Evolutionary conservation across 352 stramenopile genomes (phyloP), one percentile per base, ranked within the genome.

Genomic region (Pythium vanterpoolii): DNA sequence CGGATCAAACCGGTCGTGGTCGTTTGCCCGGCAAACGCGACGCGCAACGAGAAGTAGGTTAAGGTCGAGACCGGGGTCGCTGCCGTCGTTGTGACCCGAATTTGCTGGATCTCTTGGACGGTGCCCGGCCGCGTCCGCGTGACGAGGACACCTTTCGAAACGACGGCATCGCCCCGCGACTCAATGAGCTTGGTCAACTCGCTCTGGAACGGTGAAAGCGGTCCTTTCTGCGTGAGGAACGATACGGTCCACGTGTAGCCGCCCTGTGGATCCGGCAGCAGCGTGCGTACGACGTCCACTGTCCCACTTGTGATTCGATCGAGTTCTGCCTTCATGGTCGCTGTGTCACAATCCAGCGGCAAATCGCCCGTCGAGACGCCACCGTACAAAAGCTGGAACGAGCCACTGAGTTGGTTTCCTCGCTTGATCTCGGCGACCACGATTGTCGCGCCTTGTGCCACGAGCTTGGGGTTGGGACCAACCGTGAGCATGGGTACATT

Each of bases 231-330:
- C 14, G 82, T 93, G 39, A 96, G 66, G 57, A 98, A 98, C 24
- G 87, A 96, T 14, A 99, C 77, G n/a, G 85, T 96, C 95, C 95
- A 99, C 48, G 83, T 97, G 70, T 93, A 98, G 0, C 93, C 92
- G 5, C 83, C 83, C 59, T 97, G 83, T 5, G 78, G 66, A 64
- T 98, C 87, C 4, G 90, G 69, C 4, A 69, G 73, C 3, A 36
- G 51, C 4, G 79, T 76, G 14, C 91, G 77, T 19, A 70, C 53
- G 16, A 96, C 74, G 33, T 90, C 78, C 4, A 96, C 28, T 1
- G 68, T 75, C 0, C 83, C 83, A 4, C 89, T 68, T 23, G 66
- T 75, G 38, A 94, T 54, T 14, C 55, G 65, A 44, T 88, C 69
- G 1, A 95, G 64, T 23, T 74, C 75, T 0, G 33, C 64, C 50